A percentile compares a stretch with the other conserved stretches of the same genome.
Conservation (phyloP, 257 asterid genomes). For the Avicennia marina region DNA sequence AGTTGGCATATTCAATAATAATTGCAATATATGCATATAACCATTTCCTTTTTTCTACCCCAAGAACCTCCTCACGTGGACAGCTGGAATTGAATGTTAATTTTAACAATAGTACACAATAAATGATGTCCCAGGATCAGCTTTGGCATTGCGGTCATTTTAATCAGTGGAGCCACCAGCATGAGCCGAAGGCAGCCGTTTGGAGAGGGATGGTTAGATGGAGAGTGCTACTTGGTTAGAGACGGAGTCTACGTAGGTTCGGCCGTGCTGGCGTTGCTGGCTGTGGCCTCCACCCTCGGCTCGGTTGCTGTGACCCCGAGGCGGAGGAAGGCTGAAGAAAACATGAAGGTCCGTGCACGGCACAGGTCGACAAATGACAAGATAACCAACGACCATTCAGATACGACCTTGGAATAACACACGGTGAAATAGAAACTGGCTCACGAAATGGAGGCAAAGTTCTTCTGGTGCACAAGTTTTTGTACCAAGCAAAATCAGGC, state of each 20-base stretch:
- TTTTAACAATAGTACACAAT: not conserved
- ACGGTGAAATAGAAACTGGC: not conserved
- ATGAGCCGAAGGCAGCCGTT: constrained; percentile 54
- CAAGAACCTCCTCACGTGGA: constrained; percentile 30
- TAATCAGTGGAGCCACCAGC: constrained; percentile 60
- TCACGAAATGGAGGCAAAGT: not conserved
- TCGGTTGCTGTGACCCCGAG: constrained; percentile 23
- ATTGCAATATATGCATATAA: too few relatives aligned
- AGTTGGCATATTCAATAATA: too few relatives aligned
- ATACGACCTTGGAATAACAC: not conserved
- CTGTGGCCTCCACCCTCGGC: constrained; percentile 42
- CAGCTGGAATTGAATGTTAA: constrained; percentile 15
- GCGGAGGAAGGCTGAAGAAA: constrained; percentile 35
- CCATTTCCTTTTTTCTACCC: not conserved
- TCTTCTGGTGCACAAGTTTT: too few relatives aligned
- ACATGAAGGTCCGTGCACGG: constrained; percentile 17
- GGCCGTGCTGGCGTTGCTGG: constrained; percentile 39
- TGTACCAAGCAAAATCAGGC: too few relatives aligned
- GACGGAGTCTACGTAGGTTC: constrained; percentile 65
- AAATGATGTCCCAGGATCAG: constrained; percentile 40
- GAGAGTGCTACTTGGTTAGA: constrained; percentile 74
- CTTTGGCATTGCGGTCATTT: constrained; percentile 46
- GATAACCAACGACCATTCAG: not conserved
- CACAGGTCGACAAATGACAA: too few relatives aligned
- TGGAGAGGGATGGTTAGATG: constrained; percentile 88